Evolutionary conservation across 2,329 filamentous ascomycete genomes (phyloP), one percentile per base, ranked within the genome.

Genomic region (Xenoacremonium recifei): DNA sequence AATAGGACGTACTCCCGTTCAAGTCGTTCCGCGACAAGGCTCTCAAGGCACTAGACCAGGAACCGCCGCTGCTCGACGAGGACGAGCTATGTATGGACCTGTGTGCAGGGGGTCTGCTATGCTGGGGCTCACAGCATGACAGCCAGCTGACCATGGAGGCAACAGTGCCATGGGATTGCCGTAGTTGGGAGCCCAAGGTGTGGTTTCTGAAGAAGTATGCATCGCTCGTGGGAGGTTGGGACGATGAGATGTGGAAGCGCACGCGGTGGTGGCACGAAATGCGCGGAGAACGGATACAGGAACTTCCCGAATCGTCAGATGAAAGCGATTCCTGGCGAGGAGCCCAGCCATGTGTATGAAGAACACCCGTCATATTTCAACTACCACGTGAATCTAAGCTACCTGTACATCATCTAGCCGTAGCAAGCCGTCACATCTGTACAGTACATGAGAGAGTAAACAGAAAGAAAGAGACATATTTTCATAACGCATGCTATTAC

Each of bases 161-260:
- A 5, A 62, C 64, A 13, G 62, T 69, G n/a, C 64, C 70, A 0
- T 73, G 70, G 70, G 69, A 70, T 40, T 55, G 58, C 25, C 61
- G 69, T 11, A 69, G 67, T 42, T 73, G 70, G 70, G 70, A 73
- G 44, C 69, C 65, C 3, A 63, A 61, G 40, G 48, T 57, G 3
- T 72, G 69, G 70, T 72, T 72, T 45, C 40, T 72, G 29, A 60
- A 64, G 30, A 72, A 73, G 47, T 71, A 68, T 47, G 60, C 55
- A 37, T 47, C 50, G 40, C 44, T 69, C 5, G 50, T 63, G 5
- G 64, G 64, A 2, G 64, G 61, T 3, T 65, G 58, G 49, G 59
- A 68, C 5, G 65, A 62, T 6, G 64, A 66, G 30, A 58, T 70
- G 55, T 64, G 61, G 60, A 62, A 47, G 35, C 49, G 54, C 7